Evolutionary conservation across 2,329 filamentous ascomycete species (phyloP), one percentile per base, ranked within the genome.

Genomic region (Metarhizium guizhouense): DNA sequence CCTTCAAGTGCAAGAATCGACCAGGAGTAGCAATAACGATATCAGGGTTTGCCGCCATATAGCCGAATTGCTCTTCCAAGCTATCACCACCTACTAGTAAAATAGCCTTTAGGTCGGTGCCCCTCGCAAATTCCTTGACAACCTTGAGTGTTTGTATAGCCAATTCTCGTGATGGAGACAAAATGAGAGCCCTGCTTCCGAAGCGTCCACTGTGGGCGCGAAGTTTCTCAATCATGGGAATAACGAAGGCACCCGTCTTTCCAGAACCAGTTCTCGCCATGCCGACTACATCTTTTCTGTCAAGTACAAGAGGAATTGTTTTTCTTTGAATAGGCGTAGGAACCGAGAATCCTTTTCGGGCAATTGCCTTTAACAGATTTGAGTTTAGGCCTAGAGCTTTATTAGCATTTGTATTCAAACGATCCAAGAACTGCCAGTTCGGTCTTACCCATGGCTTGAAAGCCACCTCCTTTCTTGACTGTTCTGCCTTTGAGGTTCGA

Each of bases 251-350:
- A 1, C 92, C 94, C 1, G 95, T 99, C 77, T 99, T 99, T 75
- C 94, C 94, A 20, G 92, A 97, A 68, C 94, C 94, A n/a, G 95
- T 99, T 62, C 95, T 82, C 7, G 94, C 94, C 94, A 99, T 99
- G 62, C 92, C 95, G 29, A 99, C 93, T n/a, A 97, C 89, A 79
- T 99, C 94, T 72, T 91, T 89, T 54, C 87, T 83, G 59, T 95
- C 88, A 63, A 97, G 78, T 55, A 99, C 84, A 55, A 97, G 77
- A 4, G 94, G 95, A 51, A 99, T 96, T 2, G 94, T 90, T 73
- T 97, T 97, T 63, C 94, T 84, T 75, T 99, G 94, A 71, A 99
- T 99, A 0, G 94, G 94, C 0, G 94, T 99, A 4, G 95, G 95
- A 3, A 97, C 90, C 0, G 88, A 90, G 72, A 96, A 99, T 16